Evolutionary conservation across 1,284 basidiomycete species (phyloP).

Genomic region (Malassezia globosa): DNA sequence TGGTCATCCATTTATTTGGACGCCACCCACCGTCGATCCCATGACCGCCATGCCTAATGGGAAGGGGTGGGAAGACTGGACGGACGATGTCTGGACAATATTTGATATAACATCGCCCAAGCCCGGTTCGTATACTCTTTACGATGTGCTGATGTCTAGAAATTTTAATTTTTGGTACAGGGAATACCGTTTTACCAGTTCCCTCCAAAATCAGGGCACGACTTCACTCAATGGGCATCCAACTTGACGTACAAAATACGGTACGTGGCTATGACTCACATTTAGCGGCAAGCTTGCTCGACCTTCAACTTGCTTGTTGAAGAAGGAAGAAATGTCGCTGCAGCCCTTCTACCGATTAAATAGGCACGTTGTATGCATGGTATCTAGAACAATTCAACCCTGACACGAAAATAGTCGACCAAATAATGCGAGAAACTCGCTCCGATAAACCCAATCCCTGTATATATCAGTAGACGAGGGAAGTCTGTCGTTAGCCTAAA

Average conservation of each 20-base stretch:
- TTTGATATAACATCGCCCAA: slow-evolving; percentile 71
- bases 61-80: slow-evolving; percentile 55
- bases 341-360: slow-evolving; percentile 65
- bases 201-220: slow-evolving; percentile 61
- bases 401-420: slow-evolving; percentile 7
- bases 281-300: slow-evolving; percentile 73
- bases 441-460: slow-evolving; percentile 8
- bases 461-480: slow-evolving; percentile 8
- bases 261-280: slow-evolving; percentile 51
- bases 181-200: slow-evolving; percentile 59
- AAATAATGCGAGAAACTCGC: slow-evolving; percentile 1
- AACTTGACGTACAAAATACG: slow-evolving; percentile 81
- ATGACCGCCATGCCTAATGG: slow-evolving; percentile 29
- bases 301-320: slow-evolving; percentile 84
- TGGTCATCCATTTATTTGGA: slow-evolving; percentile 76
- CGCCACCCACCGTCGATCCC: slow-evolving; percentile 59
- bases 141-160: slow-evolving; percentile 52
- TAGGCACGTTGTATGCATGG: not conserved
- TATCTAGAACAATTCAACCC: slow-evolving; percentile 1
- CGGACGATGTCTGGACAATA: slow-evolving; percentile 60
- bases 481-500: not conserved
- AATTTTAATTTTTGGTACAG: slow-evolving; percentile 77
- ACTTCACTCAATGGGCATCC: slow-evolving; percentile 66
- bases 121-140: slow-evolving; percentile 57
- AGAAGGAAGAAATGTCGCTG: slow-evolving; percentile 77